Evolutionary conservation across 129 eudicot species (phyloP).

Genomic region (Dittrichia graveolens): DNA sequence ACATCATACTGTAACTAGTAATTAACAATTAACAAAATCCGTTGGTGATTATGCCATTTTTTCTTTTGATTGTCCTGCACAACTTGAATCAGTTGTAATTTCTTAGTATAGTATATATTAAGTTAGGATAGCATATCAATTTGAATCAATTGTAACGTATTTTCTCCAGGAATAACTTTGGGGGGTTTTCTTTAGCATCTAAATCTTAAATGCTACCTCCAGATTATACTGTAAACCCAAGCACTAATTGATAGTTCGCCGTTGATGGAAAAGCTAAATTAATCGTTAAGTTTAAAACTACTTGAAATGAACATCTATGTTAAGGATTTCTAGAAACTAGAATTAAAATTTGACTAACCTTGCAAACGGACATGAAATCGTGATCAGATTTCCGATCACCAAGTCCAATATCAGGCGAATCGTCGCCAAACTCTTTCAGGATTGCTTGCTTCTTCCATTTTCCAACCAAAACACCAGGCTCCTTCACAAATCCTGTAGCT

Average conservation of each 20-base stretch:
- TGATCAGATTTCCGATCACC: slow-evolving; percentile 96
- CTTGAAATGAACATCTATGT: slow-evolving; percentile 1
- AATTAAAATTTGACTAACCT: slow-evolving; percentile 51
- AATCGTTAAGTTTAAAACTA: not conserved
- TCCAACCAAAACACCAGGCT: slow-evolving; percentile 88
- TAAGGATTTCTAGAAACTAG: not conserved
- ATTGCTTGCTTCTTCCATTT: slow-evolving; percentile 77
- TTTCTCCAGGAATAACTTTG: no score
- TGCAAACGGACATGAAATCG: slow-evolving; percentile 94
- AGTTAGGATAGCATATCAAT: slow-evolving; percentile 8
- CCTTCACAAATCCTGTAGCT: slow-evolving; percentile 90
- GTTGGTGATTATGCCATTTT: no score
- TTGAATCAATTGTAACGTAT: no score
- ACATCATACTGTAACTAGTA: no score
- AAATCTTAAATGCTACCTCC: not conserved
- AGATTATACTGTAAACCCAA: not conserved
- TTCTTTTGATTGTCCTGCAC: no score
- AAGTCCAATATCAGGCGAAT: slow-evolving; percentile 81
- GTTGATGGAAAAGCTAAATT: not conserved
- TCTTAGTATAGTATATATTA: not conserved
- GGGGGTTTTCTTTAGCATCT: no score
- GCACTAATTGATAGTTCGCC: slow-evolving; percentile 5
- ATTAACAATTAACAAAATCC: no score
- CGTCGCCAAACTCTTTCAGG: slow-evolving; percentile 78
- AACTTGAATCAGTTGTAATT: no score